Evolutionary conservation across 1,284 basidiomycete genomes (phyloP), one percentile per base, ranked within the genome.

Genomic region (Trichosporon faecale): DNA sequence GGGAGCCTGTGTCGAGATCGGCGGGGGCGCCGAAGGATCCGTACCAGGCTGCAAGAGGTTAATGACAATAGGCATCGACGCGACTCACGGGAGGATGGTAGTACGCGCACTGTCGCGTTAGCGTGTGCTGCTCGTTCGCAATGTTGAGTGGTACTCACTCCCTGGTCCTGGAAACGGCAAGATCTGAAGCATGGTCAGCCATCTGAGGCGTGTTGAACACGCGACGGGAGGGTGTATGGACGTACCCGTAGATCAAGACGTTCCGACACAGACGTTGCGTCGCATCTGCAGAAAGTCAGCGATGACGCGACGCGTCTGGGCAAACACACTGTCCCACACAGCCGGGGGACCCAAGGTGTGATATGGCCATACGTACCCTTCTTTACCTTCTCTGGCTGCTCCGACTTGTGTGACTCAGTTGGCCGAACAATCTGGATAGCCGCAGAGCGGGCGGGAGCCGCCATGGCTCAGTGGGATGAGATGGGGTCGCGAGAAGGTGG

Each of bases 111-210:
- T 82, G 68, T 27, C 66, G 31, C 29, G 63, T 74, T 67, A 75
- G 67, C 68, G 9, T 21, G 11, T 21, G 40, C 64, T 6, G 40
- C 18, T n/a, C 3, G 64, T 67, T 40, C 49, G 61, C 52, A 46
- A 52, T 66, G 67, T 29, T 21, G 31, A 25, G 40, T 4, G 12
- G 29, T 16, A 80, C 83, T 77, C 67, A 83, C 82, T 73, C 92
- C 92, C 84, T 91, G 90, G 80, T 92, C 91, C 84, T 94, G 88
- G 75, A 88, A 93, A 84, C 91, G 91, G 85, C 93, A 95, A 70
- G 87, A 89, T 66, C 92, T 94, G 74, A 4, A 33, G 27, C 27
- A 31, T n/a, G 70, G 35, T 61, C 65, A 60, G 74, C 33, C 31
- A n/a, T 12, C 57, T n/a, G 25, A 33, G 29, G 11, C 29, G 57